Base-by-base conservation (phyloP, 2,329 filamentous ascomycete genomes). In the Penicillium rolfsii region DNA sequence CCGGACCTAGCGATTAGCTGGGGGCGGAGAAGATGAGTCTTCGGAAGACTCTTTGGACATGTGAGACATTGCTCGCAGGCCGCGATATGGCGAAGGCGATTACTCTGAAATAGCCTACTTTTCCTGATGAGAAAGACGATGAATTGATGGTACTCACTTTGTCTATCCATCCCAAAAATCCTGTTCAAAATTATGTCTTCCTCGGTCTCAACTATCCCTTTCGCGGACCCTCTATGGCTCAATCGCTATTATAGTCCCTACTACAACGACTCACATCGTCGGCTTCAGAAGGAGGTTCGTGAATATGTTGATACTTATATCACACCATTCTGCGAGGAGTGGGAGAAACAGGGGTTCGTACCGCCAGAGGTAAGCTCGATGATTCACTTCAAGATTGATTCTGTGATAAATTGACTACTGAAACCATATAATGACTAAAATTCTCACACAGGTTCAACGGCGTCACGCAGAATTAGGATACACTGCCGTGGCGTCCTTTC, bases 161-260 rank as follows among this genome's bases (percentile, higher is more conserved):
- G 22, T 40, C 33, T 19, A 30, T 40, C 33, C 36, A n/a, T 35
- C 8, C n/a, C 5, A 50, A 14, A n/a, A 36, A 3, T 36, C 16
- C 8, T 28, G 30, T 26, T 30, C 12, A 19, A 7, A 41, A 45
- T 14, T n/a, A 54, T 38, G 33, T 56, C 61, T 59, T 50, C 60
- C 33, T 61, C 56, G 40, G 35, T 63, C 40, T 63, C 62, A 3
- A 58, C 43, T 14, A 45, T 52, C 6, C 69, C 69, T 1, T 71
- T 71, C 46, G 69, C 66, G 12, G 70, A 72, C 28, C 69, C 70
- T 5, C 59, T 69, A 9, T 72, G 70, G 70, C 59, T 69, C 1
- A 71, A 65, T 28, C 64, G 66, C 24, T 16, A 40, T 2, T 55
- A 52, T 28, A 68, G 64, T 24, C 68, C 69, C 0, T 71, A 71